A percentile compares a stretch with the other conserved stretches of the same genome.
These are phyloP conservation scores for Laetiporus sulphureus DNA, from an alignment of 1,284 basidiomycete genomes.

Conservation along the genomic window DNA sequence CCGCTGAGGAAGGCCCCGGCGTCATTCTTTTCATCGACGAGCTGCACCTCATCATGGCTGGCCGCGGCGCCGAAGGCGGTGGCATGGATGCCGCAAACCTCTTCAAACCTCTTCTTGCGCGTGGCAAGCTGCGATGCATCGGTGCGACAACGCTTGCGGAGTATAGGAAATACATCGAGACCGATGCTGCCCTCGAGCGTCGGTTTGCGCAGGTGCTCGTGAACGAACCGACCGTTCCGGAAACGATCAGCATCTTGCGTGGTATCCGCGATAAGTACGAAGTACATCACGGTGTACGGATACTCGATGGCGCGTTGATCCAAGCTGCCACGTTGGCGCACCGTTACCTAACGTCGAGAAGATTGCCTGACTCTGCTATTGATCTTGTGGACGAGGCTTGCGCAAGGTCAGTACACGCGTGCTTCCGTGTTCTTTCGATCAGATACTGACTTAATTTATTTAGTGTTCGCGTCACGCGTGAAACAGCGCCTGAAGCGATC, in stretches of 20 bases:
- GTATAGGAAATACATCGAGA: slow-evolving; percentile 95
- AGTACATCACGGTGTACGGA: slow-evolving; percentile 87
- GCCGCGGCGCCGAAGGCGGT: slow-evolving; percentile 66
- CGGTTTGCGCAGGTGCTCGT: slow-evolving; percentile 94
- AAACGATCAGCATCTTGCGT: slow-evolving; percentile 91
- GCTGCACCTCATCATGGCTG: slow-evolving; percentile 88
- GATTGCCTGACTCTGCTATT: slow-evolving; percentile 88
- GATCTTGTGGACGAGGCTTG: slow-evolving; percentile 93
- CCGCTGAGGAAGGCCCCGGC: slow-evolving; percentile 73
- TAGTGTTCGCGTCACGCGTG: slow-evolving; percentile 86
- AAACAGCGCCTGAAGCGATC: slow-evolving; percentile 92
- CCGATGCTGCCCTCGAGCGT: slow-evolving; percentile 90
- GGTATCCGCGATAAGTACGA: slow-evolving; percentile 83
- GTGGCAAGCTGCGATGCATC: slow-evolving; percentile 87
- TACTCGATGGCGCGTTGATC: slow-evolving; percentile 88
- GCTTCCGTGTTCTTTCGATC: not conserved
- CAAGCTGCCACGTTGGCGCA: slow-evolving; percentile 90
- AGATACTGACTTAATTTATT: slow-evolving; percentile 10
- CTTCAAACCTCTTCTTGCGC: slow-evolving; percentile 85
- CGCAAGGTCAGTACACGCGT: slow-evolving; percentile 52
- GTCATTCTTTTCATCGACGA: slow-evolving; percentile 97
- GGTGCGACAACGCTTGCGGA: slow-evolving; percentile 94
- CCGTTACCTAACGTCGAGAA: slow-evolving; percentile 85
- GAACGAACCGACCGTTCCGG: slow-evolving; percentile 86
- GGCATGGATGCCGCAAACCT: slow-evolving; percentile 87